Base-by-base conservation (phyloP, 331 rosid species). In the Telfairia occidentalis region DNA sequence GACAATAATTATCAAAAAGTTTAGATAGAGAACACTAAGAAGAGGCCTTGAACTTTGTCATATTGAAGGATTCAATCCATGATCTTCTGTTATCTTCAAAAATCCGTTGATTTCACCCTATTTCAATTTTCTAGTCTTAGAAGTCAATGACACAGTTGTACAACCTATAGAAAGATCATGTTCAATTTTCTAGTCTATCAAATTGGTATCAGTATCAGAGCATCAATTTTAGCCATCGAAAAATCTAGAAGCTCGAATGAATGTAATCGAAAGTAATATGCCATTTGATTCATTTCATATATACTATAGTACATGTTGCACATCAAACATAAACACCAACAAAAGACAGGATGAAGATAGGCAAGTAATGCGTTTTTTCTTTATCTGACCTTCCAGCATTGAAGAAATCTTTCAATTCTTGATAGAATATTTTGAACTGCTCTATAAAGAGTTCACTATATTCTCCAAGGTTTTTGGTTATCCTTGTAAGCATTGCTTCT, bases 351-450 rank as follows among this genome's bases (percentile, higher is more conserved):
- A 63, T 46, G 28, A 64, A 64, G 79, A 19, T 43, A 60, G 74
- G 28, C 4, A 65, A 54, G 45, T 71, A 18, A 46, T 55, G 24
- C 54, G 60, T 24, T 12, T 71, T 24, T 61, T 70, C 74, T 66
- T 50, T 54, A 72, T 65, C 83, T 80, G 75, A 95, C 98, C 98
- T 91, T 86, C 96, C 97, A 85, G 98, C 98, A 82, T 95, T 95
- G 83, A 95, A 95, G 87, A 95, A 95, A 84, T 95, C 98, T 85
- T 95, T 95, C 64, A 95, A 96, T 86, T 95, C 98, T 23, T 37
- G 90, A 82, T 86, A 89, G 85, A 94, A 94, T 83, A 90, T 90
- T 84, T 88, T 87, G 85, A 94, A 94, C 85, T 94, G 96, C 83
- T 91, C 96, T 49, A 94, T 86, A 78, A 94, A 91, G 4, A 87